These are phyloP conservation scores for Colletotrichum graminicola DNA, from an alignment of 2,329 filamentous ascomycete species.

Conservation along the genomic window DNA sequence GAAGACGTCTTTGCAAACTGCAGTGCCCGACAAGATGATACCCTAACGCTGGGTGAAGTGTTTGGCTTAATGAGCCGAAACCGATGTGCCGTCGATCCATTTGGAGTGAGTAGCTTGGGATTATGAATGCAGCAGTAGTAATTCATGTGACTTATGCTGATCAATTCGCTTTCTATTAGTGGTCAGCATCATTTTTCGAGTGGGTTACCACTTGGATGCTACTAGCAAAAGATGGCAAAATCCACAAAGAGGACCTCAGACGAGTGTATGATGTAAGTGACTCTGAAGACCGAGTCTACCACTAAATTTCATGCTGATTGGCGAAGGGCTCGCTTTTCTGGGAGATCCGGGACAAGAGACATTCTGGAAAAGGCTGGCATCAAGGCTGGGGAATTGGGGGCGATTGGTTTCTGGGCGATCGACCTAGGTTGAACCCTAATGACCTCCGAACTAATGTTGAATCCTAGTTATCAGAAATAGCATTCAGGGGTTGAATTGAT, in stretches of 20 bases:
- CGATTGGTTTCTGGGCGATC: conserved; percentile 15
- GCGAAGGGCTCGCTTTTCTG: conserved; percentile 48
- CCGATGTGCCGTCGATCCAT: conserved; percentile 53
- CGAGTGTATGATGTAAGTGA: conserved; percentile 64
- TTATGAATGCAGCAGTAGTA: background rate
- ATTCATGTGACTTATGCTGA: background rate
- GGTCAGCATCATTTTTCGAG: conserved; percentile 44
- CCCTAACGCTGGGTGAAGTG: conserved; percentile 52
- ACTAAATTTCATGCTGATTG: conserved; percentile 49
- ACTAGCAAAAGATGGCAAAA: conserved; percentile 64
- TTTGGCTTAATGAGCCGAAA: conserved; percentile 52
- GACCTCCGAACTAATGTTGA: background rate
- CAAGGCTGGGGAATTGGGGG: conserved; percentile 31
- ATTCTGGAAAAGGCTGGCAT: conserved; percentile 21
- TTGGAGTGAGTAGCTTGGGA: conserved; percentile 52
- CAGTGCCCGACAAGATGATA: conserved; percentile 51
- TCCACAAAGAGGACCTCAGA: conserved; percentile 68
- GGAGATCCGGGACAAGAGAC: conserved; percentile 36
- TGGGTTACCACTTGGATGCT: conserved; percentile 64
- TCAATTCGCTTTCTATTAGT: conserved; percentile 28
- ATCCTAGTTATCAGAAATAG: background rate
- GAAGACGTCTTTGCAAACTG: conserved; percentile 62
- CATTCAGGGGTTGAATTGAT: background rate
- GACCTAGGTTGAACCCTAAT: background rate
- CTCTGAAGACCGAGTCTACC: conserved; percentile 40